Percentiles rank a stretch among this genome's conserved stretches.
phyloP scores from a whole-genome alignment of 202 grass and related monocot genomes.

The Dendrocalamus latiflorus region DNA sequence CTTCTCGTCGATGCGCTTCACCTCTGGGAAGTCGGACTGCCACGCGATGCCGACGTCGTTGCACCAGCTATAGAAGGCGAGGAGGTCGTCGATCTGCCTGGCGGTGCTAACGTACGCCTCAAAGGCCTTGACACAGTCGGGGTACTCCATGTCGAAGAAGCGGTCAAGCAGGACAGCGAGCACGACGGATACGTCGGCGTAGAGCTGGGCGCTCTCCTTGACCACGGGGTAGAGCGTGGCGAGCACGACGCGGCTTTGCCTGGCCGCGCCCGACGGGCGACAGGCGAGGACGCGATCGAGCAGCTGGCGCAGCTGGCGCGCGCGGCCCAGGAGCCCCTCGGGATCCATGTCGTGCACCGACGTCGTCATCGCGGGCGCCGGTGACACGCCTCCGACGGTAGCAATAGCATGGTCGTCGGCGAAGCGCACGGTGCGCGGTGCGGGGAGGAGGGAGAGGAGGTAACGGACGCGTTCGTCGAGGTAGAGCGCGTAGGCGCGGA shows the following conservation, averaged over 20 bases:
- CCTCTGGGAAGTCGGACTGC: constrained; percentile 46
- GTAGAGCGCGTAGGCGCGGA: constrained; percentile 66
- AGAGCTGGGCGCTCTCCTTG: constrained; percentile 50
- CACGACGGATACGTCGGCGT: constrained; percentile 42
- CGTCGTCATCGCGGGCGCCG: not conserved
- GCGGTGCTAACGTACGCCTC: constrained; percentile 51
- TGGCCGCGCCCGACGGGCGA: constrained; percentile 47
- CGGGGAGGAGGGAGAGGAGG: constrained; percentile 37
- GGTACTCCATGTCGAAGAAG: constrained; percentile 88
- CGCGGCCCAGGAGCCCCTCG: constrained; percentile 46
- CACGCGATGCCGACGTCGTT: constrained; percentile 44
- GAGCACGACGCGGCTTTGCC: constrained; percentile 49
- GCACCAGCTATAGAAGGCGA: constrained; percentile 62
- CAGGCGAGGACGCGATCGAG: constrained; percentile 58
- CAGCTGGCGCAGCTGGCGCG: constrained; percentile 42
- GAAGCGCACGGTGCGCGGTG: constrained; percentile 33
- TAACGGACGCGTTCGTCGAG: constrained; percentile 65
- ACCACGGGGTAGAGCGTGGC: constrained; percentile 24
- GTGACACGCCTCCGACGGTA: not conserved
- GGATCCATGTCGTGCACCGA: constrained; percentile 48
- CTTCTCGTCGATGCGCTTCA: constrained; percentile 55
- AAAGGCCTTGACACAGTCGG: constrained; percentile 58
- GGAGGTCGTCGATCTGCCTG: constrained; percentile 64
- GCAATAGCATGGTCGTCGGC: constrained; percentile 1
- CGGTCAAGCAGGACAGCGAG: constrained; percentile 54